Base-by-base conservation (phyloP, 2,329 filamentous ascomycete genomes). In the Alternaria alternata region DNA sequence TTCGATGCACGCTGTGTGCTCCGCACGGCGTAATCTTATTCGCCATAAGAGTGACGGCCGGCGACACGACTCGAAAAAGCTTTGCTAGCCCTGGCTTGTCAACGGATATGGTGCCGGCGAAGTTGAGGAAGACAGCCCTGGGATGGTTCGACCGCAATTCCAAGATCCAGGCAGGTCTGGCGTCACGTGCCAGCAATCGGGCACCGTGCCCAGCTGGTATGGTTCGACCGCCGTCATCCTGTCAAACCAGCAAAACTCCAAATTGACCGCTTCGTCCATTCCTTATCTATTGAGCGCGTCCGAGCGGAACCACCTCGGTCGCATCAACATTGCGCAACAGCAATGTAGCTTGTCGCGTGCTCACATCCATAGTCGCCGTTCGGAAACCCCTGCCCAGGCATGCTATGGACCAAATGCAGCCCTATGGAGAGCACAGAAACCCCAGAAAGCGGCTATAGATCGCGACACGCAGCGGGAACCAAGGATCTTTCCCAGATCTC, bases 401-500 rank as follows among this genome's bases (percentile, higher is more conserved):
- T 32, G n/a, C 39, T 46, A 30, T 36, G 24, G 42, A 55, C 36
- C 41, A 38, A 28, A 48, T 56, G 42, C 57, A 53, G 26, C 52
- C 26, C 24, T 26, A 24, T 22, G 28, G 18, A 48, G 1, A 48
- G 18, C 46, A 36, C 22, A 53, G 41, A 26, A 47, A 59, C 30
- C 39, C 42, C 52, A 48, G 51, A 30, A 34, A 47, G 32, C 53
- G 59, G 61, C 48, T 59, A 59, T 54, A 57, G 39, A 55, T 56
- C 46, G 59, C 47, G 49, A 47, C 57, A 46, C 58, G 59, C 63
- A 67, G 59, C 67, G 65, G 64, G 60, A 55, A 61, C 62, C 57
- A 62, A 51, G 57, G 63, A 51, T 65, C 53, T 56, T 51, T 57
- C 49, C 49, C 51, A 62, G 62, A 65, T 68, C 63, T 64, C 53